phyloP scores from a whole-genome alignment of 305 asterid genomes.

The Fraxinus sp. region DNA sequence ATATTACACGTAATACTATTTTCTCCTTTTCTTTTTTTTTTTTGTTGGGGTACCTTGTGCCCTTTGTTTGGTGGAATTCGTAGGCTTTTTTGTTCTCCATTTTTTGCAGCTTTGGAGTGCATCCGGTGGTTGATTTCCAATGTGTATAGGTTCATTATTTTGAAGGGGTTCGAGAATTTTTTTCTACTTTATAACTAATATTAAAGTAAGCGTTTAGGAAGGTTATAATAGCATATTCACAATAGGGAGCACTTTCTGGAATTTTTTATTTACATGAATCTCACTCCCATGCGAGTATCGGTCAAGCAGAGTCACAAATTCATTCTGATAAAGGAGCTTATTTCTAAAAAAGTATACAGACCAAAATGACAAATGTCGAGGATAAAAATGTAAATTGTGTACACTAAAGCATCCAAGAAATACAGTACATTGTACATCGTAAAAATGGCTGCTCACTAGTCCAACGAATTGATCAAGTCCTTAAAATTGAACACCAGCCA shows the following conservation, averaged over 20 bases:
- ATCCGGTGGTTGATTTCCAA: neutral
- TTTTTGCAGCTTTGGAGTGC: neutral
- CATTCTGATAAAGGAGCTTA: too few species aligned
- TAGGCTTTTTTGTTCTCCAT: neutral
- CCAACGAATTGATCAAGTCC: constrained; percentile 67
- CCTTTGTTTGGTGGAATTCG: neutral
- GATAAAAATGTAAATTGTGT: neutral
- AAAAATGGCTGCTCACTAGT: constrained; percentile 21
- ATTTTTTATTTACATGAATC: too few species aligned
- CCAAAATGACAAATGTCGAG: neutral
- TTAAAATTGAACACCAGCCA: constrained; percentile 81
- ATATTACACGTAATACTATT: too few species aligned
- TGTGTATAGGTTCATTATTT: neutral
- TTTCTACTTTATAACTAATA: too few species aligned
- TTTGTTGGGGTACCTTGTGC: too few species aligned
- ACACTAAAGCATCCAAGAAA: neutral
- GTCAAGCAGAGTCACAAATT: too few species aligned
- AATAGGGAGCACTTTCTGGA: too few species aligned
- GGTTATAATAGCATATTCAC: too few species aligned
- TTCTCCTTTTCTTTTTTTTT: too few species aligned
- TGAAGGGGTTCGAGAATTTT: neutral
- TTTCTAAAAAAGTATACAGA: neutral
- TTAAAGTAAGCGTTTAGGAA: too few species aligned
- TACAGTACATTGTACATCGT: neutral
- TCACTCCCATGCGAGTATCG: too few species aligned